Evolutionary conservation across 257 asterid genomes (phyloP), one percentile per base, ranked within the genome.

Genomic region (Ilex aquifolium): DNA sequence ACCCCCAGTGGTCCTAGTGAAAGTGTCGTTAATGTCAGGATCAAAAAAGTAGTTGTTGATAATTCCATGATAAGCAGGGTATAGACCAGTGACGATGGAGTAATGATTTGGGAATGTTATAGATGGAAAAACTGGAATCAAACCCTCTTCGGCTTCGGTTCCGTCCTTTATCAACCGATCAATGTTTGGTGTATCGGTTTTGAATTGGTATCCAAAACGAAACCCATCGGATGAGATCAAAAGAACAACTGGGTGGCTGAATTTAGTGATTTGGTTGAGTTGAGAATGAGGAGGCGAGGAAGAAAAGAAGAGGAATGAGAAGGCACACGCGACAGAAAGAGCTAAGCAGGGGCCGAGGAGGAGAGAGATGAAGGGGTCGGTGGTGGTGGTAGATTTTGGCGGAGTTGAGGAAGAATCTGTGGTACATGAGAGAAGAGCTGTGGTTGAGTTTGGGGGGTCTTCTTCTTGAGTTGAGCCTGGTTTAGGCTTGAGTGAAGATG

Each of bases 91-190:
- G 65, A 77, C 92, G 17, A 87, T 87, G 5, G 95, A 83, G 55
- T 87, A 87, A 56, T 87, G 95, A 27, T 87, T 87, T 15, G 95
- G 95, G 66, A 84, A 87, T 6, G 95, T 87, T 6, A 84, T 49
- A 8, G 92, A 82, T 49, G 95, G 95, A 62, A 84, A 87, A 10
- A 87, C 92, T 1, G 95, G 88, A 55, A 87, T 84, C 69, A 87
- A 60, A 7, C 95, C 95, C 49, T 39, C 21, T 40, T 77, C 84
- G 30, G 92, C 92, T 63, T 77, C 87, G 16, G 95, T 87, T 36
- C 95, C 95, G 44, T 87, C 78, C 6, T 36, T 30, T 7, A 87
- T 78, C 58, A 87, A 60, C 39, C 86, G 63, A 21, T 78, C 29
- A 56, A 87, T 84, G 54, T 80, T 78, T 4, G 92, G 90, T 6